These are phyloP conservation scores for Linum lewisii DNA, from an alignment of 345 rosid species.

Conservation along the genomic window DNA sequence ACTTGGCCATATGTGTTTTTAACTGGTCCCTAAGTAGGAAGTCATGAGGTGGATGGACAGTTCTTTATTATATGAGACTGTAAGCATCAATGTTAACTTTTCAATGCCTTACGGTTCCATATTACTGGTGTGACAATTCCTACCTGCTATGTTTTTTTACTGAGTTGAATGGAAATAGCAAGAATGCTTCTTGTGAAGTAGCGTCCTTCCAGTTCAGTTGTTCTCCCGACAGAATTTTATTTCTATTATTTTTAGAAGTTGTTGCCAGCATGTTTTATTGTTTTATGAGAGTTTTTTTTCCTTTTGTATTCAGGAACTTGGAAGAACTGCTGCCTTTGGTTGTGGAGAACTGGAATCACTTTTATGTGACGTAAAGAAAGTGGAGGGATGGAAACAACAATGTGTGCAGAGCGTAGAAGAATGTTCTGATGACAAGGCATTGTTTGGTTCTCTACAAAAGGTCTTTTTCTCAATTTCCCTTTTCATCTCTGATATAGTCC, in stretches of 20 bases:
- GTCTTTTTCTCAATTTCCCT: conserved; percentile 17
- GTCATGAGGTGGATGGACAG: neutral
- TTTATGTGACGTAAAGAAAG: conserved; percentile 39
- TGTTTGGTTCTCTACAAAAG: conserved; percentile 37
- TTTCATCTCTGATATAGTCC: neutral
- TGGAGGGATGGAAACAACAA: conserved; percentile 48
- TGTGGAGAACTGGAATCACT: conserved; percentile 45
- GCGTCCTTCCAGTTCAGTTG: neutral
- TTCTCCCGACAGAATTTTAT: neutral
- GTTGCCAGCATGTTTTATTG: neutral
- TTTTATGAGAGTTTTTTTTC: neutral
- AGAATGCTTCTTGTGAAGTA: neutral
- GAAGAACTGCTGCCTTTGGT: conserved; percentile 35
- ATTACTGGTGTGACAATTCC: no score
- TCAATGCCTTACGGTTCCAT: no score
- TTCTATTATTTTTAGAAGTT: neutral
- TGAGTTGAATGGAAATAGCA: neutral
- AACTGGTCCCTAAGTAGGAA: neutral
- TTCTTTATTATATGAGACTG: neutral
- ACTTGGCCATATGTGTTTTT: neutral
- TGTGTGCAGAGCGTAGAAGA: conserved; percentile 26
- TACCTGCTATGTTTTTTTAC: no score
- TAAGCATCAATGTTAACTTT: neutral
- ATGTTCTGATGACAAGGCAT: conserved; percentile 23
- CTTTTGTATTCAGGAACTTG: conserved; percentile 37